Evolutionary conservation across 1,284 basidiomycete species (phyloP).

Genomic region (Macrocybe sp.): DNA sequence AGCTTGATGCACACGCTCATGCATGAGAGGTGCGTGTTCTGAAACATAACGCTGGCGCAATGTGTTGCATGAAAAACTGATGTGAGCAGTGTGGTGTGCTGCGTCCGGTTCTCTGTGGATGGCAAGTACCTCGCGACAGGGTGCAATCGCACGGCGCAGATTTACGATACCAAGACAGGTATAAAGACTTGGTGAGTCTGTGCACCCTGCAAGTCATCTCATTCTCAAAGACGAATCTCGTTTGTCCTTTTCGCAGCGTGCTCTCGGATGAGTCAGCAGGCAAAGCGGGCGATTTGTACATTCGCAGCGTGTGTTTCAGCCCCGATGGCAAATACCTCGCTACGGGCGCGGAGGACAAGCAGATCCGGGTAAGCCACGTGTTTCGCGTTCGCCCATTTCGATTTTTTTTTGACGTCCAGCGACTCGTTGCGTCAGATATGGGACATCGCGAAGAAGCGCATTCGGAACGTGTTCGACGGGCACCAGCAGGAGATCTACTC

Average conservation of each 20-base stretch:
- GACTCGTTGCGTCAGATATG: slow-evolving; percentile 56
- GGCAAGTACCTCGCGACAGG: slow-evolving; percentile 88
- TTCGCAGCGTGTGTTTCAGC: slow-evolving; percentile 81
- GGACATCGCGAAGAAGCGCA: slow-evolving; percentile 75
- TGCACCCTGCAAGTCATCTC: background rate
- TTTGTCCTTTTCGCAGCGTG: slow-evolving; percentile 39
- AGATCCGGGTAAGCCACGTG: slow-evolving; percentile 60
- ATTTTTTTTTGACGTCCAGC: slow-evolving; percentile 1
- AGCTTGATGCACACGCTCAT: slow-evolving; percentile 84
- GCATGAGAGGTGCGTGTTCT: slow-evolving; percentile 76
- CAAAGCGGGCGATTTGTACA: slow-evolving; percentile 73
- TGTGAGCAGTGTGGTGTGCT: slow-evolving; percentile 75
- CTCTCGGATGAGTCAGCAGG: slow-evolving; percentile 64
- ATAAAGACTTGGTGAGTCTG: slow-evolving; percentile 65
- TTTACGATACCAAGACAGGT: slow-evolving; percentile 87
- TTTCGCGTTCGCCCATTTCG: background rate
- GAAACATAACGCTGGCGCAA: background rate
- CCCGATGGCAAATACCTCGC: slow-evolving; percentile 79
- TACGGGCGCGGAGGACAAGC: slow-evolving; percentile 81
- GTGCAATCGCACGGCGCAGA: slow-evolving; percentile 87
- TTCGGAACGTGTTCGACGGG: slow-evolving; percentile 73
- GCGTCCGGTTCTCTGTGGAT: slow-evolving; percentile 87
- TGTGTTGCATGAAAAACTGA: slow-evolving; percentile 1
- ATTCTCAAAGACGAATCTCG: background rate
- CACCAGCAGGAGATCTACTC: slow-evolving; percentile 92